Base-by-base conservation (phyloP, 331 rosid species). In the Prunus yedoensis region DNA sequence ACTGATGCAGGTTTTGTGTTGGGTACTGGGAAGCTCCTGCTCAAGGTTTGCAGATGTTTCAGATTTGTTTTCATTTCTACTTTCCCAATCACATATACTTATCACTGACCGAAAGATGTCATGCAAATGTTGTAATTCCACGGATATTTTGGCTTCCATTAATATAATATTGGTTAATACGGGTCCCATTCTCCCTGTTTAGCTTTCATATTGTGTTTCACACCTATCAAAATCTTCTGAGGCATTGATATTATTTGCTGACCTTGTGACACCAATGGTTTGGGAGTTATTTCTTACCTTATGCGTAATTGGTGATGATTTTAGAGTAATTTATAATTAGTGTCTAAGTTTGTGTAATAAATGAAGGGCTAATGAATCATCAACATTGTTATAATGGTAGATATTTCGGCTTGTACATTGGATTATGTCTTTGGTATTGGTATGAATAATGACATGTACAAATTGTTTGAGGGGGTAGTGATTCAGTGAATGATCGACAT, bases 1-100 rank as follows among this genome's bases (percentile, higher is more conserved):
- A 94, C 97, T 16, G 99, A 94, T 86, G 97, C 94, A 0, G 97
- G 97, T 78, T 90, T 94, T 74, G 96, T 94, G 49, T 52, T 94
- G 78, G 99, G 99, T 49, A 70, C 99, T 15, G 99, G 99, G 75
- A 94, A 94, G 85, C 91, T 89, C 76, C 70, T 94, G 71, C 99
- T 94, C 53, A 92, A 94, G 99, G 98, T 91, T 62, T 68, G 56
- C 27, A 41, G 41, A 41, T 51, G 30, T 74, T 66, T 50, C 46
- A 41, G 1, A 41, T 74, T 23, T 58, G 35, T 64, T 58, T 2
- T 43, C 73, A 10, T 45, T 35, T 25, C 10, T 75, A 35, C 50
- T 43, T n/a, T n/a, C 61, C 10, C 30, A 3, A 15, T 38, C n/a
- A 27, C 60, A 46, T 46, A n/a, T 73, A 49, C 2, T 68, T 49